Percentiles rank a stretch among this genome's conserved stretches.
Evolutionary conservation across 345 rosid species (phyloP).

Genomic region (Mallotus nudiflorus): DNA sequence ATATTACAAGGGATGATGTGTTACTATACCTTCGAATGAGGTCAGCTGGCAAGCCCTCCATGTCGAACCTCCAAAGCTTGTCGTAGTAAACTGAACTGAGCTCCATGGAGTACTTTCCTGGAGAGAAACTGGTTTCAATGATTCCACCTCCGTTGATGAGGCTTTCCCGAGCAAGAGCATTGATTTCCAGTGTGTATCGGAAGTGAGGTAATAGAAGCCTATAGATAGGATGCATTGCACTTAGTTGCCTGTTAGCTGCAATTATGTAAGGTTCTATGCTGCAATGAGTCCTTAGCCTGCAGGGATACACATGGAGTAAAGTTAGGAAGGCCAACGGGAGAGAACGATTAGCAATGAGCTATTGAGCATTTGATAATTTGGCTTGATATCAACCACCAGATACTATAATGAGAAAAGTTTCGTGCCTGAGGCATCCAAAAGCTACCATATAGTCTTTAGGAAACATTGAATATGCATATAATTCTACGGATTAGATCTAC

Average conservation of each 20-base stretch:
- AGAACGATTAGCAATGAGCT: too few species aligned
- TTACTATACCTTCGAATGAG: slow-evolving; percentile 47
- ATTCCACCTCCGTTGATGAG: slow-evolving; percentile 56
- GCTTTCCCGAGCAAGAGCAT: slow-evolving; percentile 57
- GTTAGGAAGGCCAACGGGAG: too few species aligned
- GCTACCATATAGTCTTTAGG: too few species aligned
- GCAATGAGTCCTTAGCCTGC: slow-evolving; percentile 1
- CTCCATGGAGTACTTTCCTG: slow-evolving; percentile 51
- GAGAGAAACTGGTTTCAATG: slow-evolving; percentile 56
- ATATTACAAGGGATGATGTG: too few species aligned
- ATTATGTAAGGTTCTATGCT: slow-evolving; percentile 58
- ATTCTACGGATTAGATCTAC: not conserved
- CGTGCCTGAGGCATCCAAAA: too few species aligned
- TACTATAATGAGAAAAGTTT: too few species aligned
- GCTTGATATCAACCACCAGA: too few species aligned
- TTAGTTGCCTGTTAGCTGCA: slow-evolving; percentile 60
- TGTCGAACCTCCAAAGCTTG: slow-evolving; percentile 49
- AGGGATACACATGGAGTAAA: too few species aligned
- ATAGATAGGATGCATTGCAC: slow-evolving; percentile 64
- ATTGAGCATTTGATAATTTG: too few species aligned
- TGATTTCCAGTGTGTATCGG: slow-evolving; percentile 73
- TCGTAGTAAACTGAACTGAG: slow-evolving; percentile 53
- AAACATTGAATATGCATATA: too few species aligned
- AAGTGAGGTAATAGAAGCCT: slow-evolving; percentile 61
- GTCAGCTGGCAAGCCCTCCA: slow-evolving; percentile 48